Conservation (phyloP, 305 asterid genomes). For the Fraxinus albicans region DNA sequence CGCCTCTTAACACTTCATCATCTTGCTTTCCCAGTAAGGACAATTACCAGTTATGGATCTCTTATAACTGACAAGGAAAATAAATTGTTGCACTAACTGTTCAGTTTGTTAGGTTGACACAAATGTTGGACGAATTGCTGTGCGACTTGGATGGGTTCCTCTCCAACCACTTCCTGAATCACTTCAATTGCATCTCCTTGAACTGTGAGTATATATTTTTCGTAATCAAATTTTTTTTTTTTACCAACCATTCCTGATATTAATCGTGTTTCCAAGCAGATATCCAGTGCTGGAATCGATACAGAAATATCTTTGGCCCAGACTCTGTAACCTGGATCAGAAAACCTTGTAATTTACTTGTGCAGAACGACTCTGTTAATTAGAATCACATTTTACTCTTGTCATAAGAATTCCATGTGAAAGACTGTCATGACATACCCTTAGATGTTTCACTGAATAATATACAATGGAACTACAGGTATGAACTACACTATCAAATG, state of each 20-base stretch:
- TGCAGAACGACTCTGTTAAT: slow-evolving; percentile 8
- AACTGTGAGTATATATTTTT: slow-evolving; percentile 58
- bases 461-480: slow-evolving; percentile 53
- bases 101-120: slow-evolving; percentile 79
- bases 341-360: slow-evolving; percentile 60
- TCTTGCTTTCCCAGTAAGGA: slow-evolving; percentile 90
- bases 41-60: slow-evolving; percentile 22
- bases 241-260: slow-evolving; percentile 22
- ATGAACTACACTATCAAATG: slow-evolving; percentile 97
- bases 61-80: slow-evolving; percentile 22
- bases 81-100: slow-evolving; percentile 26
- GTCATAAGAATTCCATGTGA: neutral
- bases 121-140: slow-evolving; percentile 94
- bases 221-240: slow-evolving; percentile 2
- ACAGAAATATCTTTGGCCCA: slow-evolving; percentile 94
- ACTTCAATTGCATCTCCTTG: slow-evolving; percentile 89
- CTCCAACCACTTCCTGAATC: slow-evolving; percentile 96
- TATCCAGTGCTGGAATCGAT: slow-evolving; percentile 81
- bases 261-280: slow-evolving; percentile 42
- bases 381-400: slow-evolving; percentile 17
- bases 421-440: slow-evolving; percentile 4
- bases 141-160: slow-evolving; percentile 99
- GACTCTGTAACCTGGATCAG: slow-evolving; percentile 90
- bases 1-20: slow-evolving; percentile 87
- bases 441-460: slow-evolving; percentile 33